Percentiles rank a stretch among this genome's conserved stretches.
These are phyloP conservation scores for Hibiscus trionum DNA, from an alignment of 345 rosid genomes.

Conservation along the genomic window DNA sequence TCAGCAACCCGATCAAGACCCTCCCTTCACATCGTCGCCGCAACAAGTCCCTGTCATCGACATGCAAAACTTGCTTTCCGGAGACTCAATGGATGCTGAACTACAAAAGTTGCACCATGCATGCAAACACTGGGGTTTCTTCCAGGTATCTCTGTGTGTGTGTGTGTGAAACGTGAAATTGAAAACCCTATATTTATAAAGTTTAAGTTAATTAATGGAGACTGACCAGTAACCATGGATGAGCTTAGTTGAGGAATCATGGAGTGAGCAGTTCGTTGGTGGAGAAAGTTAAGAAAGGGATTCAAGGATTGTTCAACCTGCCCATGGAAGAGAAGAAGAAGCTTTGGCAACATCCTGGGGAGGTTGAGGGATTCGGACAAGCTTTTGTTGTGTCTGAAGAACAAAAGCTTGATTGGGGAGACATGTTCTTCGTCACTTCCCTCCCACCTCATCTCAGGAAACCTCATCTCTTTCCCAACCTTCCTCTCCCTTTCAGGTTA, in stretches of 20 bases:
- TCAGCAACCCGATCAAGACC: conserved; percentile 5
- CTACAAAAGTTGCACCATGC: conserved; percentile 23
- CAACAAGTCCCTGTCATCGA: conserved; percentile 24
- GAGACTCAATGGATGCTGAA: conserved; percentile 17
- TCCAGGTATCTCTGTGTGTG: neutral
- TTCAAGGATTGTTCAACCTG: neutral
- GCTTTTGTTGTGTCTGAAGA: conserved; percentile 2
- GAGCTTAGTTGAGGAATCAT: neutral
- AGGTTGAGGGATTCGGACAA: neutral
- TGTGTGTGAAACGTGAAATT: neutral
- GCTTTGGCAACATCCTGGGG: neutral
- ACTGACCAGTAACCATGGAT: no score
- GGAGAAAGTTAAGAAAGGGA: conserved; percentile 2
- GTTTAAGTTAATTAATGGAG: neutral
- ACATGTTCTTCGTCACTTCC: neutral
- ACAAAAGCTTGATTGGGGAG: conserved; percentile 3
- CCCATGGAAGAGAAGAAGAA: conserved; percentile 5
- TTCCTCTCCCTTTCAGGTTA: neutral
- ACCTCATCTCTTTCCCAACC: neutral
- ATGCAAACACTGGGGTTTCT: conserved; percentile 18
- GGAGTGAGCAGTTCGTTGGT: conserved; percentile 3
- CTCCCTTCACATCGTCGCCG: neutral
- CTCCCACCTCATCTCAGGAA: neutral
- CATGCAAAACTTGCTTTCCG: conserved; percentile 14
- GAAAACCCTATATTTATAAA: neutral